Percentiles rank a stretch among this genome's conserved stretches.
These are phyloP conservation scores for Yarrowia porcina DNA, from an alignment of 805 yeast genomes.

Conservation along the genomic window DNA sequence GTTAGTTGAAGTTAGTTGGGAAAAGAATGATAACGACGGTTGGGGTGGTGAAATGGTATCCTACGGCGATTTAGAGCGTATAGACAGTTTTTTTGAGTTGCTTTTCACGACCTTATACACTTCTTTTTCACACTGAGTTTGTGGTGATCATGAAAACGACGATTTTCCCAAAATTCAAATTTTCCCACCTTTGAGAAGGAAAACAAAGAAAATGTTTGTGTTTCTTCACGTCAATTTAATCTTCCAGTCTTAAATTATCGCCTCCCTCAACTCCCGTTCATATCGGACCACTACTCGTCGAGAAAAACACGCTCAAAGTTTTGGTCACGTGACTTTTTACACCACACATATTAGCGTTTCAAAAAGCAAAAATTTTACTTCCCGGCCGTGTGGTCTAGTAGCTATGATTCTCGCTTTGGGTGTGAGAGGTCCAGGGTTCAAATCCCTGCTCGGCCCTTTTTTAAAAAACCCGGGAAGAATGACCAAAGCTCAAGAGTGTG, in stretches of 20 bases:
- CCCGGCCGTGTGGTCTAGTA: conserved; percentile 36
- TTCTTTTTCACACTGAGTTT: too few relatives aligned
- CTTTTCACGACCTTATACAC: too few relatives aligned
- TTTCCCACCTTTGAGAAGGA: not conserved
- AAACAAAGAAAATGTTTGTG: too few relatives aligned
- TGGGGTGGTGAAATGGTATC: not conserved
- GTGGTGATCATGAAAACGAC: too few relatives aligned
- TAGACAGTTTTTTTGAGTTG: too few relatives aligned
- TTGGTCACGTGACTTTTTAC: not conserved
- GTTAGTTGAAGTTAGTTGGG: not conserved
- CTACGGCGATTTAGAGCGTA: too few relatives aligned
- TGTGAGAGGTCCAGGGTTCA: conserved; percentile 37
- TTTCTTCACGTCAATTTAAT: too few relatives aligned
- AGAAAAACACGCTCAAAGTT: not conserved
- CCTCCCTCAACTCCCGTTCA: not conserved
- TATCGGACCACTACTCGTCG: not conserved
- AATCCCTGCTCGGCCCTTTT: conserved; percentile 36
- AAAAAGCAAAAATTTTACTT: not conserved
- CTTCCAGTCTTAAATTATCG: too few relatives aligned
- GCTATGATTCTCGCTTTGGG: conserved; percentile 37
- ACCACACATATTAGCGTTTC: not conserved
- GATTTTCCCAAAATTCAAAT: too few relatives aligned
- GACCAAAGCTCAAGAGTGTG: too few relatives aligned
- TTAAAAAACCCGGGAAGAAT: too few relatives aligned
- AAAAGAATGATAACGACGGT: not conserved